These are phyloP conservation scores for Anacardium occidentale DNA, from an alignment of 345 rosid species.

Conservation along the genomic window DNA sequence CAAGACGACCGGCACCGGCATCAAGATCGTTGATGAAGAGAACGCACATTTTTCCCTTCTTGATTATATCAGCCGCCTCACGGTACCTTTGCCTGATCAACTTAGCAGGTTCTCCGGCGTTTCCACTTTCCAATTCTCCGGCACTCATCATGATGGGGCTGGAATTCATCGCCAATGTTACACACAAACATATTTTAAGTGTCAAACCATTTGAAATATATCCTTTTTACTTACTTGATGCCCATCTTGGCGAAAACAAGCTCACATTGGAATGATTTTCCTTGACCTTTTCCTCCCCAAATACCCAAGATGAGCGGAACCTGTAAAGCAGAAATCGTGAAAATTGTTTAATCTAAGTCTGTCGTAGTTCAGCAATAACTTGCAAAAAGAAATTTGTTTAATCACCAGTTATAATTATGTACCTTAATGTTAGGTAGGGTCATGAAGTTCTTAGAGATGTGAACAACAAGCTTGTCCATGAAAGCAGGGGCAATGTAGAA, in stretches of 20 bases:
- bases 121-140: slow-evolving; percentile 98
- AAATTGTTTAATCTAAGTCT: background rate
- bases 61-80: slow-evolving; percentile 93
- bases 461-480: slow-evolving; percentile 98
- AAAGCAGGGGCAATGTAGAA: slow-evolving; percentile 94
- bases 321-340: slow-evolving; percentile 28
- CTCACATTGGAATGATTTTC: slow-evolving; percentile 98
- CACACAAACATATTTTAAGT: too few relatives aligned
- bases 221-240: slow-evolving; percentile 59
- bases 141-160: slow-evolving; percentile 99
- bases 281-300: slow-evolving; percentile 99
- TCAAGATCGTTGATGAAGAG: slow-evolving; percentile 98
- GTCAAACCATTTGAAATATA: background rate
- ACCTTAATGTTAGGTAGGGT: slow-evolving; percentile 93
- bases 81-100: slow-evolving; percentile 97
- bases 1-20: slow-evolving; percentile 94
- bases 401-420: background rate
- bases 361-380: background rate
- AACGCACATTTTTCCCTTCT: slow-evolving; percentile 90
- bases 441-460: slow-evolving; percentile 96
- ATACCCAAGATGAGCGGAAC: slow-evolving; percentile 94
- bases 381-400: too few relatives aligned
- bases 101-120: slow-evolving; percentile 95
- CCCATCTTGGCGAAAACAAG: slow-evolving; percentile 99
- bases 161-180: slow-evolving; percentile 13